phyloP scores from a whole-genome alignment of 257 asterid genomes.

The Capsicum rhomboideum region DNA sequence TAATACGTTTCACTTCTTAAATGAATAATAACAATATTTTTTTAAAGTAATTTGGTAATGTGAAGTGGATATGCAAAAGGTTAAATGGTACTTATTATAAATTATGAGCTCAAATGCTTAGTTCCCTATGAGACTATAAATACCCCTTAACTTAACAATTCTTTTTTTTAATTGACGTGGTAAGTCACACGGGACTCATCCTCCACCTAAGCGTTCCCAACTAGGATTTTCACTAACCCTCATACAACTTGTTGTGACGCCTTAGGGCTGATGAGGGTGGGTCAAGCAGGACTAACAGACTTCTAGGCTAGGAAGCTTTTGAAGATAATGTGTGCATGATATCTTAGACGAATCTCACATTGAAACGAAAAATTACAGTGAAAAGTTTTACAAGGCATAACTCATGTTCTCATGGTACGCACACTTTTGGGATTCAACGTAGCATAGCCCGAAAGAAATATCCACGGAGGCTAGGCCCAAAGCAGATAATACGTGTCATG shows the following conservation, averaged over 20 bases:
- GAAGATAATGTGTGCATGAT: fast-evolving
- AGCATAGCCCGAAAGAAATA: background rate
- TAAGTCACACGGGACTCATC: too few relatives aligned
- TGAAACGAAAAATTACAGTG: background rate
- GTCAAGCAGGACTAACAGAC: background rate
- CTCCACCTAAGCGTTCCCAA: too few relatives aligned
- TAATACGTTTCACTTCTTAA: too few relatives aligned
- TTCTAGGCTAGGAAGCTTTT: background rate
- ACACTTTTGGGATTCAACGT: background rate
- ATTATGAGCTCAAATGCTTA: too few relatives aligned
- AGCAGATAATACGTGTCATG: background rate
- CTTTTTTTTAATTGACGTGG: too few relatives aligned
- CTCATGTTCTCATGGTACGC: background rate
- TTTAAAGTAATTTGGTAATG: too few relatives aligned
- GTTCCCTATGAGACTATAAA: too few relatives aligned
- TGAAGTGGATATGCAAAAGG: too few relatives aligned
- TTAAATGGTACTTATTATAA: too few relatives aligned
- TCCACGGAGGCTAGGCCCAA: background rate
- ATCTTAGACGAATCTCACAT: background rate
- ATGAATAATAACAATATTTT: too few relatives aligned
- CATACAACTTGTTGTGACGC: background rate
- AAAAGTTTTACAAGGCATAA: background rate
- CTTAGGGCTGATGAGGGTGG: background rate
- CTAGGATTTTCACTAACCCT: too few relatives aligned
- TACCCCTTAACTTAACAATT: too few relatives aligned